phyloP scores from a whole-genome alignment of 2,329 filamentous ascomycete species.

The Rutstroemia sp. region DNA sequence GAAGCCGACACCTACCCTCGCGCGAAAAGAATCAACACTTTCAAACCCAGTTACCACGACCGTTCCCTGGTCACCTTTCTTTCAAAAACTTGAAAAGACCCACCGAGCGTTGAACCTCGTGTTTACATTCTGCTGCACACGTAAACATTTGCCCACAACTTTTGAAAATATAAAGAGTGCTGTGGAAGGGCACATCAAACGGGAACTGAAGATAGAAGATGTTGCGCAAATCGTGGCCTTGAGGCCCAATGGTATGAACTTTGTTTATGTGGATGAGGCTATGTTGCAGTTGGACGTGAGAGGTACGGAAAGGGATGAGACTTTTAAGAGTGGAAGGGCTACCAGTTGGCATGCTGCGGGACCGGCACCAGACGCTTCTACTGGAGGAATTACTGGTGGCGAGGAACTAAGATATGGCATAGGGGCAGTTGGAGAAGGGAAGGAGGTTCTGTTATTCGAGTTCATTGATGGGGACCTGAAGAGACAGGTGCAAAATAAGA shows the following conservation, averaged over 20 bases:
- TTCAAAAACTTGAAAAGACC: conserved; percentile 65
- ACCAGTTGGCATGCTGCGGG: conserved; percentile 43
- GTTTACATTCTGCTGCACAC: conserved; percentile 88
- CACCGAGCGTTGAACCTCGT: conserved; percentile 86
- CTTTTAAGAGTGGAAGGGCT: conserved; percentile 50
- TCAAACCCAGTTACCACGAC: conserved; percentile 20
- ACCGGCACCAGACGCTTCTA: conserved; percentile 46
- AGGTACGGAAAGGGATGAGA: conserved; percentile 57
- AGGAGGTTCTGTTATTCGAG: conserved; percentile 80
- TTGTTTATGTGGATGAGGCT: conserved; percentile 79
- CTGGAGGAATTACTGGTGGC: conserved; percentile 46
- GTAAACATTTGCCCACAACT: conserved; percentile 87
- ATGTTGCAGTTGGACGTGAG: conserved; percentile 74
- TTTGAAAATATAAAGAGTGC: conserved; percentile 80
- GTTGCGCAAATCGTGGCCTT: conserved; percentile 75
- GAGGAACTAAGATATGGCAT: conserved; percentile 34
- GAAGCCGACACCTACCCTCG: conserved; percentile 16
- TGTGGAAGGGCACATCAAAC: conserved; percentile 75
- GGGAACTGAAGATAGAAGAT: conserved; percentile 64
- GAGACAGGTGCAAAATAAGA: conserved; percentile 63
- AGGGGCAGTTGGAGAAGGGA: conserved; percentile 33
- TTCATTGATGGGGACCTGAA: conserved; percentile 89
- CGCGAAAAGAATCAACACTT: conserved; percentile 20
- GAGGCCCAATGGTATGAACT: conserved; percentile 70
- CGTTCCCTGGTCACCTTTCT: conserved; percentile 61